Base-by-base conservation (phyloP, 257 asterid species). In the Lycium barbarum region DNA sequence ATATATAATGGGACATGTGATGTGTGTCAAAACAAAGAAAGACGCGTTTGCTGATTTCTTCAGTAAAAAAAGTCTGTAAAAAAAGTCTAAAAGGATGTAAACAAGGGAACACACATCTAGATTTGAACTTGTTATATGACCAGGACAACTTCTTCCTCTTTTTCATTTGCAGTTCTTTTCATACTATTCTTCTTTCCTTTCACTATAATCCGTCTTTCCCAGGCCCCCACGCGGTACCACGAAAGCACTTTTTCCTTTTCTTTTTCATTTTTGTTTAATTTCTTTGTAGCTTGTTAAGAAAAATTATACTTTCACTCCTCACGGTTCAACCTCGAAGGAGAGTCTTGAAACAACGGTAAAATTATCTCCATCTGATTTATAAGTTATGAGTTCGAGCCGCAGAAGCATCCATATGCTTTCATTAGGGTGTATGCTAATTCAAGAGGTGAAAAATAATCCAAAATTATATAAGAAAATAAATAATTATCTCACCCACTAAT, bases 1-100 rank as follows among this genome's bases (percentile, higher is more conserved):
- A 71, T 26, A 22, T 13, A 74, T 74, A 74, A 74, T 74, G 62
- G 59, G 65, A 54, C 82, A 78, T 78, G 82, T 76, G 82, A 35
- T 78, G 49, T 53, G 26, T 76, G 15, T 53, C 82, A 78, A 78
- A 51, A 53, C 65, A 78, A 78, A 78, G 45, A 76, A 78, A 49
- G 63, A 53, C 51, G 13, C 26, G 47, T 76, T 51, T 26, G 47
- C 26, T 53, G 26, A 76, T 76, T 76, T 15, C 11, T 76, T 51
- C 49, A 13, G 47, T 76, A 53, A 76, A 76, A 65, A 51, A 65
- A 53, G 63, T 26, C 57, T 43, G 80, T 22, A 43, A 1, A 12
- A 35, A 40, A 4, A 36, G 78, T 38, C 12, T 74, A 47, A 74
- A 47, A 74, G 20, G 36, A 47, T 49, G 63, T 13, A 76, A 76